phyloP scores from a whole-genome alignment of 2,329 filamentous ascomycete species.

The Acrocalymma vagum region DNA sequence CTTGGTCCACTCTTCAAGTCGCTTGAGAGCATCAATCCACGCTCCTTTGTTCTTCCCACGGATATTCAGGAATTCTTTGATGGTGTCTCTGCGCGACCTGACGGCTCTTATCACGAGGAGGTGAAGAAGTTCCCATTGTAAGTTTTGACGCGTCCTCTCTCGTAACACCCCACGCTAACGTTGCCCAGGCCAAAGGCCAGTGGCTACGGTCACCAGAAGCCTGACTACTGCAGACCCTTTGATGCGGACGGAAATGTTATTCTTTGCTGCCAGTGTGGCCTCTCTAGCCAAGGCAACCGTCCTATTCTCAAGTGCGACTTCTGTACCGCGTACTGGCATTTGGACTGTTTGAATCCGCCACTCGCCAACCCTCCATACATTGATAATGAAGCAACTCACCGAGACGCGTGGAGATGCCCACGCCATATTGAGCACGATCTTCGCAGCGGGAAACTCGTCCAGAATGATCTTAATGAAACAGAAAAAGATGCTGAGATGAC shows the following conservation, averaged over 20 bases:
- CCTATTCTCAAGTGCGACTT: slow-evolving; percentile 87
- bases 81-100: slow-evolving; percentile 76
- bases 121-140: slow-evolving; percentile 66
- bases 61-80: slow-evolving; percentile 79
- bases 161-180: slow-evolving; percentile 38
- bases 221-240: slow-evolving; percentile 68
- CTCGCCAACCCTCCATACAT: slow-evolving; percentile 77
- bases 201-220: slow-evolving; percentile 50
- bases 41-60: slow-evolving; percentile 74
- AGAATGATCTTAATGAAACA: slow-evolving; percentile 41
- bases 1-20: slow-evolving; percentile 71
- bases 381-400: slow-evolving; percentile 60
- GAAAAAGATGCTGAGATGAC: slow-evolving; percentile 39
- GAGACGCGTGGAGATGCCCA: slow-evolving; percentile 85
- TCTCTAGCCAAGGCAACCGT: slow-evolving; percentile 68
- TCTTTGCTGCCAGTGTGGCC: slow-evolving; percentile 79
- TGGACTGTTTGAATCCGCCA: slow-evolving; percentile 90
- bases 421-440: slow-evolving; percentile 84
- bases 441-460: slow-evolving; percentile 40
- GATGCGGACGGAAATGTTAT: slow-evolving; percentile 76
- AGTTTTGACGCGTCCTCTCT: slow-evolving; percentile 48
- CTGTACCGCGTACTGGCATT: slow-evolving; percentile 85
- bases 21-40: slow-evolving; percentile 74
- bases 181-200: slow-evolving; percentile 45
- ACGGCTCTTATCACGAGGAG: slow-evolving; percentile 83